Conservation (phyloP, 176 grass and related monocot genomes). For the Phyllostachys edulis region DNA sequence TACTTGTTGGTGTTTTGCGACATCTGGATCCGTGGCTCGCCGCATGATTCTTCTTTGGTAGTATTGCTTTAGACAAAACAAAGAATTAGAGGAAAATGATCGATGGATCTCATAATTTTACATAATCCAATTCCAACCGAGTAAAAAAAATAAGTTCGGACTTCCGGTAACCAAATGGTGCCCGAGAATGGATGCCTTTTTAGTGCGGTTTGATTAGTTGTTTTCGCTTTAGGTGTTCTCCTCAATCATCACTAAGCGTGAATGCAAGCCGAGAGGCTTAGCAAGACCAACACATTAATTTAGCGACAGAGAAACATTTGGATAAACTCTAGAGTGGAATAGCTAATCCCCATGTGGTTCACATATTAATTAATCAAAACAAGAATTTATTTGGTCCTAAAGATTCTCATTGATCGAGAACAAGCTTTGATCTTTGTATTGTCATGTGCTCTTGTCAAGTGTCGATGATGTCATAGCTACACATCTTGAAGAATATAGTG, state of each 20-base stretch:
- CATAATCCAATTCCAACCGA: background rate
- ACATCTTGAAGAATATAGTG: background rate
- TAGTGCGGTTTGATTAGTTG: background rate
- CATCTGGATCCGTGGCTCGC: slow-evolving; percentile 81
- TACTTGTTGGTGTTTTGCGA: slow-evolving; percentile 78
- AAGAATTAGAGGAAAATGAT: too few species aligned
- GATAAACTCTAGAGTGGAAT: background rate
- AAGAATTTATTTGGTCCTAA: background rate
- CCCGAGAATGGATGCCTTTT: background rate
- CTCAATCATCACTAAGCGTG: too few species aligned
- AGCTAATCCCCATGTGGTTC: background rate
- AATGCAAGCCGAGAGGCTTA: background rate
- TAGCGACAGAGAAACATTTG: background rate
- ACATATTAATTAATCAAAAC: background rate
- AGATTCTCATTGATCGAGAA: background rate
- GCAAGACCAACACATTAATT: background rate
- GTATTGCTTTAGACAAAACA: slow-evolving; percentile 60
- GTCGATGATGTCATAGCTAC: background rate
- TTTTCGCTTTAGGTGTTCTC: background rate
- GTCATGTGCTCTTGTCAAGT: too few species aligned
- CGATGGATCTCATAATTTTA: background rate
- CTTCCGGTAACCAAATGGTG: background rate
- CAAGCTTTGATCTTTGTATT: too few species aligned
- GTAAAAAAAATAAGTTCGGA: background rate
- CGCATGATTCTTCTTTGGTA: slow-evolving; percentile 74